Conservation (phyloP, 305 asterid species). For the Plantago rigida region DNA sequence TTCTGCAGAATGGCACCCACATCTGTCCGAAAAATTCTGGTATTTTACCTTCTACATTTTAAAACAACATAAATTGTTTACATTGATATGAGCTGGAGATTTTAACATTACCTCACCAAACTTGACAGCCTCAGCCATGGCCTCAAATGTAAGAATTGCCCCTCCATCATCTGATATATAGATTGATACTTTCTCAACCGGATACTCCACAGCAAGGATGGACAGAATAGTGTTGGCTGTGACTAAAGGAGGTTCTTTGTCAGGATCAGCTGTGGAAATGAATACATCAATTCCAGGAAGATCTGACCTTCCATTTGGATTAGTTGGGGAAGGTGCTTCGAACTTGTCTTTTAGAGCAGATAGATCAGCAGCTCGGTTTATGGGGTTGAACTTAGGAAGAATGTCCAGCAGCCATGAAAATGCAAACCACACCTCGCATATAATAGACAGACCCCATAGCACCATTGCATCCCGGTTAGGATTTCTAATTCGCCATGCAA, state of each 20-base stretch:
- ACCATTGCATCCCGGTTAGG: conserved; percentile 74
- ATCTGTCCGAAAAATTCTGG: conserved; percentile 30
- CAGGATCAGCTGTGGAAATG: conserved; percentile 91
- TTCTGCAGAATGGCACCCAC: conserved; percentile 96
- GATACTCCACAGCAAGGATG: conserved; percentile 70
- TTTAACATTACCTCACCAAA: conserved; percentile 51
- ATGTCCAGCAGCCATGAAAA: conserved; percentile 92
- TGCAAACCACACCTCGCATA: conserved; percentile 90
- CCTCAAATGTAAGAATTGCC: conserved; percentile 74
- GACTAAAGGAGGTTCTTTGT: conserved; percentile 87
- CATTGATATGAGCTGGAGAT: neutral
- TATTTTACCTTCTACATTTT: no score
- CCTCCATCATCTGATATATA: conserved; percentile 95
- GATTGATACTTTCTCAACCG: conserved; percentile 65
- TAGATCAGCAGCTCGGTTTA: conserved; percentile 69
- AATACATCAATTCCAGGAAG: conserved; percentile 81
- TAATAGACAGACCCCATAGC: conserved; percentile 72
- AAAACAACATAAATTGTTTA: no score
- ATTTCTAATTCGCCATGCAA: conserved; percentile 59
- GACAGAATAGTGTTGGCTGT: conserved; percentile 85
- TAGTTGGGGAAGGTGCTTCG: conserved; percentile 44
- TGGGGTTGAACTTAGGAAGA: conserved; percentile 84
- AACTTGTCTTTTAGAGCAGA: conserved; percentile 70
- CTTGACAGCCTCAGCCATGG: conserved; percentile 83
- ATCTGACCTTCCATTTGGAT: conserved; percentile 76